Conservation (phyloP, 352 stramenopile species). For the Pythium utonaiense region DNA sequence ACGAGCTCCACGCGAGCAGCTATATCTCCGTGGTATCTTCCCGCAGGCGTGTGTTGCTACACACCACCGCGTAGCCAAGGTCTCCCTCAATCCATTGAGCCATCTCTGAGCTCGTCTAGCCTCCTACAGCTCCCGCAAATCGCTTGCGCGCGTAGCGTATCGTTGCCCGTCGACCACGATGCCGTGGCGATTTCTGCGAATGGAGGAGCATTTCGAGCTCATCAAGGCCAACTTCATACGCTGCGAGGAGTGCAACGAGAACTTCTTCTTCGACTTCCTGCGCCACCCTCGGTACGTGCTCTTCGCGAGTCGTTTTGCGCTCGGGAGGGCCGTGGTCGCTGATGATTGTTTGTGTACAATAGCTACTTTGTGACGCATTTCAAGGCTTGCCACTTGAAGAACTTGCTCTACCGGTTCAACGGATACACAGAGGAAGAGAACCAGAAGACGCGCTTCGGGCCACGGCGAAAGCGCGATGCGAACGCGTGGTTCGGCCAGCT, state of each 20-base stretch:
- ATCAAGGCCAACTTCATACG: slow-evolving; percentile 68
- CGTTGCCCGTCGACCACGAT: too few species aligned
- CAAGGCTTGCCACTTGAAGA: slow-evolving; percentile 78
- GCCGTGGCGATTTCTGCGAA: slow-evolving; percentile 34
- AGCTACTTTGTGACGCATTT: slow-evolving; percentile 84
- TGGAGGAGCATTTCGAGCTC: slow-evolving; percentile 67
- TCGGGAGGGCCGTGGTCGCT: too few species aligned
- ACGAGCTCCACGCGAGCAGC: neutral
- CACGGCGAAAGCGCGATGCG: slow-evolving; percentile 64
- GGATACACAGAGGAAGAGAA: slow-evolving; percentile 72
- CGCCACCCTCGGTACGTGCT: slow-evolving; percentile 50
- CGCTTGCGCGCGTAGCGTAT: too few species aligned
- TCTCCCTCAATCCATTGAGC: neutral
- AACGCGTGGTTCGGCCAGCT: slow-evolving; percentile 70
- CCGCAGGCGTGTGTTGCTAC: neutral
- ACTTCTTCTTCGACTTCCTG: slow-evolving; percentile 81
- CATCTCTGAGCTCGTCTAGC: neutral
- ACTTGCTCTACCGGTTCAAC: slow-evolving; percentile 75
- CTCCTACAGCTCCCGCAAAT: neutral
- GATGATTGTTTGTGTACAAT: too few species aligned
- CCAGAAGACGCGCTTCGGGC: slow-evolving; percentile 65
- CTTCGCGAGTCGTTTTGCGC: neutral
- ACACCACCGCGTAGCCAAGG: neutral
- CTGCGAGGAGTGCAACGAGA: slow-evolving; percentile 78
- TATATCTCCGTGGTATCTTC: neutral